These are phyloP conservation scores for Aspergillus sp. DNA, from an alignment of 2,329 filamentous ascomycete genomes.

Conservation along the genomic window DNA sequence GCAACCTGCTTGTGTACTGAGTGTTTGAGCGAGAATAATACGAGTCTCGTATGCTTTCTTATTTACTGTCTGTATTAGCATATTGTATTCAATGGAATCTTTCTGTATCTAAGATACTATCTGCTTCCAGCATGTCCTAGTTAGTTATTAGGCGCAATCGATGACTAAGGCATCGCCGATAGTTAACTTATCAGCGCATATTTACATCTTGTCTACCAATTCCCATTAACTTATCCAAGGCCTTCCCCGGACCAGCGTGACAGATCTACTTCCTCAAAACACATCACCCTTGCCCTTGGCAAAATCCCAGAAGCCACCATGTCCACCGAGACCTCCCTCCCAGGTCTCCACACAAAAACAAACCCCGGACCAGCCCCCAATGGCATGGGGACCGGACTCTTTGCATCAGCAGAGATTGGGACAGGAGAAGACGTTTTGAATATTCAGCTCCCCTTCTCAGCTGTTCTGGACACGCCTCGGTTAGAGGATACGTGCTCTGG, in stretches of 20 bases:
- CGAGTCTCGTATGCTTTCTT: constrained; percentile 5
- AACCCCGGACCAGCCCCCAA: constrained; percentile 14
- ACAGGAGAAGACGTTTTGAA: constrained; percentile 42
- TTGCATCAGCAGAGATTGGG: constrained; percentile 41
- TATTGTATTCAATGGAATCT: constrained; percentile 6
- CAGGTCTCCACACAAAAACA: constrained; percentile 16
- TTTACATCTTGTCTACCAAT: too few species aligned
- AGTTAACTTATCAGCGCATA: too few species aligned
- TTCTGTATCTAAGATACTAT: too few species aligned
- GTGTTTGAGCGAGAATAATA: constrained; percentile 22
- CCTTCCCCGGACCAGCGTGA: not conserved
- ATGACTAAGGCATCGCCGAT: too few species aligned
- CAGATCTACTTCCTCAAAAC: not conserved
- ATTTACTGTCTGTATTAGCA: not conserved
- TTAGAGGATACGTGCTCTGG: constrained; percentile 48
- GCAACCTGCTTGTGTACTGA: constrained; percentile 13
- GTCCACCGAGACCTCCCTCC: constrained; percentile 9
- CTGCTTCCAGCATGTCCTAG: too few species aligned
- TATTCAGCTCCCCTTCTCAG: constrained; percentile 44
- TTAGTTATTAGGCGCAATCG: too few species aligned
- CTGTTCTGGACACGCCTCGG: constrained; percentile 44
- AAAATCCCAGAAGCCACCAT: constrained; percentile 7
- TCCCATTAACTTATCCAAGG: too few species aligned
- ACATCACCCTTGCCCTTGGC: not conserved
- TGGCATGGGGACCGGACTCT: constrained; percentile 45